Evolutionary conservation across 169 alveolate species (phyloP), one percentile per base, ranked within the genome.

Genomic region (Amoebophrya sp.): DNA sequence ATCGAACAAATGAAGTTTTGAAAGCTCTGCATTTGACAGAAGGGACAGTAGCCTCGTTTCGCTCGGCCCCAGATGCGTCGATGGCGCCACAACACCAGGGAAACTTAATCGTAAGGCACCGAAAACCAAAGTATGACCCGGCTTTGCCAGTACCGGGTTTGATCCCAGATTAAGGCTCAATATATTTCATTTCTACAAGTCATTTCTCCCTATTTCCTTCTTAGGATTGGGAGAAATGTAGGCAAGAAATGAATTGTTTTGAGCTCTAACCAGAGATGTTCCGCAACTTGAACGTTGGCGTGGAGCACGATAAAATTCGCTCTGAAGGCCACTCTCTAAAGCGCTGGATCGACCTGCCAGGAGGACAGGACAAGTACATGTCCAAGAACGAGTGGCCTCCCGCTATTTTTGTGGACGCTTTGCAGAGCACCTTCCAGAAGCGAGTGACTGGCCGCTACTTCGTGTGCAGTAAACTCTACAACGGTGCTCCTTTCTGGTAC

Each of bases 51-150:
- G 83, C 83, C 2, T 1, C 38, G 36, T 29, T 29, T 36, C 33
- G 83, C 83, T 0, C 3, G 2, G 33, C 36, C 3, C 38, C 18
- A 65, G 10, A 47, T 26, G 83, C n/a, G 83, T 65, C 83, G 39
- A 65, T 65, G 83, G 83, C n/a, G 83, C 83, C 83, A 6, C 83
- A 65, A 6, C 83, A 65, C 83, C 83, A 65, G 83, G 83, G 36
- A 6, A 36, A 65, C 3, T 65, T 26, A 1, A 65, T 65, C 1
- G 33, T 65, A 10, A 29, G 83, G 83, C 83, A 65, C 83, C 83
- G 83, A 36, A 65, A 65, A 26, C 83, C 83, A 6, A 26, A 29
- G 36, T 65, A 65, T 26, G 83, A 65, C 83, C 83, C 83, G 83
- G 2, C 10, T 1, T 1, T 65, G 33, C 12, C 83, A 10, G 26